phyloP scores from a whole-genome alignment of 768 basidiomycete genomes.

The Hygrocybe punicea region DNA sequence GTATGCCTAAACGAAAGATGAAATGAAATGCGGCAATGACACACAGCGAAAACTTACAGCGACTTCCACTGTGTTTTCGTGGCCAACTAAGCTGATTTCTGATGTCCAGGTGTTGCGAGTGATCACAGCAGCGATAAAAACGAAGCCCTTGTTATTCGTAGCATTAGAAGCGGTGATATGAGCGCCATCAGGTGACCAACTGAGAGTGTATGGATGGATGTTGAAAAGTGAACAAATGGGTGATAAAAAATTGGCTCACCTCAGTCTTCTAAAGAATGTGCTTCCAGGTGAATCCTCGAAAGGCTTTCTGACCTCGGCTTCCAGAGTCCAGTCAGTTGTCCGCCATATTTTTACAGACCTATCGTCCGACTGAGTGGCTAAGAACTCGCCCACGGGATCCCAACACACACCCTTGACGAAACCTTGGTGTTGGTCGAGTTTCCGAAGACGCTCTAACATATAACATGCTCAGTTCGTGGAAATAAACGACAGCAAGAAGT shows the following conservation, averaged over 20 bases:
- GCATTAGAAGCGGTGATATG: slow-evolving; percentile 97
- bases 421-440: slow-evolving; percentile 86
- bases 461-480: background rate
- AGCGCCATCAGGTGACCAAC: slow-evolving; percentile 99
- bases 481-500: slow-evolving; percentile 18
- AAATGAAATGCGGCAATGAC: background rate
- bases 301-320: slow-evolving; percentile 81
- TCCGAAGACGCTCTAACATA: slow-evolving; percentile 68
- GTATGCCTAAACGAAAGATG: slow-evolving; percentile 57
- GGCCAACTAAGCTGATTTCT: slow-evolving; percentile 92
- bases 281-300: slow-evolving; percentile 93
- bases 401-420: slow-evolving; percentile 99
- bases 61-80: slow-evolving; percentile 95
- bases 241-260: slow-evolving; percentile 41
- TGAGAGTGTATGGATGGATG: slow-evolving; percentile 31
- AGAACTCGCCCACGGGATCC: slow-evolving; percentile 96
- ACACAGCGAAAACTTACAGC: slow-evolving; percentile 56
- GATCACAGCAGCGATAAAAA: slow-evolving; percentile 96
- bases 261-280: slow-evolving; percentile 89
- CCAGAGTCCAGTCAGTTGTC: slow-evolving; percentile 86
- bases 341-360: slow-evolving; percentile 96
- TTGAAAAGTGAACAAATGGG: background rate
- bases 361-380: slow-evolving; percentile 98
- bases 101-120: slow-evolving; percentile 85
- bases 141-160: slow-evolving; percentile 92